phyloP scores from a whole-genome alignment of 176 grass and related monocot species.

The Zea luxurians region DNA sequence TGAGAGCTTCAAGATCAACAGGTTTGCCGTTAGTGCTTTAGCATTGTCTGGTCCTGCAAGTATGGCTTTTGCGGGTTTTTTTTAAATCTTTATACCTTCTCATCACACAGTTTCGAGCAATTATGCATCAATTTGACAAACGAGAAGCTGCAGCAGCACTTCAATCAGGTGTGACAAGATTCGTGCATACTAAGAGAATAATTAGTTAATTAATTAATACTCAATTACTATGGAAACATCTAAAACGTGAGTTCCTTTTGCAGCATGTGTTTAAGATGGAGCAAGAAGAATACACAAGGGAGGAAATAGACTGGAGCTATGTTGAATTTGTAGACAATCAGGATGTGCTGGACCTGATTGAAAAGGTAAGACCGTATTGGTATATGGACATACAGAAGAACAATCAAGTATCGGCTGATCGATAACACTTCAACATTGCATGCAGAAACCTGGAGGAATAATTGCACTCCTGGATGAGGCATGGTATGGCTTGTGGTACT shows the following conservation, averaged over 20 bases:
- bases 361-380: slow-evolving; percentile 58
- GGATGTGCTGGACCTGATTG: slow-evolving; percentile 95
- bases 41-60: slow-evolving; percentile 24
- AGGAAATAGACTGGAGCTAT: slow-evolving; percentile 97
- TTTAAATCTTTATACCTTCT: not conserved
- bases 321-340: slow-evolving; percentile 98
- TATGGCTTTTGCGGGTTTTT: not conserved
- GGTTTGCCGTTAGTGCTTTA: slow-evolving; percentile 45
- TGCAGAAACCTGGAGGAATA: slow-evolving; percentile 98
- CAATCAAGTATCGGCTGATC: slow-evolving; percentile 21
- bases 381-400: slow-evolving; percentile 19
- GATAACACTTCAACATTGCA: slow-evolving; percentile 34
- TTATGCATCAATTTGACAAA: slow-evolving; percentile 95
- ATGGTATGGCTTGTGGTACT: slow-evolving; percentile 55
- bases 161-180: slow-evolving; percentile 64
- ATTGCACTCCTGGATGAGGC: slow-evolving; percentile 97
- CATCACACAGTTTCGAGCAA: slow-evolving; percentile 80
- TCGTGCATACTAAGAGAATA: not conserved
- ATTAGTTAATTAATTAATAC: not conserved
- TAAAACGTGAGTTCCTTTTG: slow-evolving; percentile 21
- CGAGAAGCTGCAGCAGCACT: slow-evolving; percentile 96
- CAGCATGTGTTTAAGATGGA: slow-evolving; percentile 99
- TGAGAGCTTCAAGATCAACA: slow-evolving; percentile 94
- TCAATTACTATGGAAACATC: slow-evolving; percentile 8
- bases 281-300: slow-evolving; percentile 91